Evolutionary conservation across 2,329 filamentous ascomycete genomes (phyloP).

Genomic region (Magnaporthiopsis incrustans): DNA sequence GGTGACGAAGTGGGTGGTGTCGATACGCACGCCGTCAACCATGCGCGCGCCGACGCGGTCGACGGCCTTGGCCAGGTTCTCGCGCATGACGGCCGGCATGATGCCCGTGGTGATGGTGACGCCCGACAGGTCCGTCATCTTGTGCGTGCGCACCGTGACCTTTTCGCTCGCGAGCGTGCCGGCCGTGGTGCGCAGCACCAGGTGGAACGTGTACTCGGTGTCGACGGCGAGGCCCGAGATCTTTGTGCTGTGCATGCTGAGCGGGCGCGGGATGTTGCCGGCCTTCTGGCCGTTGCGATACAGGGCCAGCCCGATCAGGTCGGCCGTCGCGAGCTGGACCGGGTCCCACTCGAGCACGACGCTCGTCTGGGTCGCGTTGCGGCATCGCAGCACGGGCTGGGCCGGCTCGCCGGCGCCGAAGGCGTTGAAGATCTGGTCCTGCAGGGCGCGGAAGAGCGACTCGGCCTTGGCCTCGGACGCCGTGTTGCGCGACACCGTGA

Average conservation of each 20-base stretch:
- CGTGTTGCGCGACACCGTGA: constrained; percentile 84
- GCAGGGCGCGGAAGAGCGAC: constrained; percentile 72
- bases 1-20: constrained; percentile 97
- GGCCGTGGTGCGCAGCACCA: constrained; percentile 83
- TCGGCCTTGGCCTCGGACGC: constrained; percentile 68
- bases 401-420: constrained; percentile 77
- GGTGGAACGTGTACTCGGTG: constrained; percentile 90
- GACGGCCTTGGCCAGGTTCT: constrained; percentile 66
- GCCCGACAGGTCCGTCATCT: constrained; percentile 95
- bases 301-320: constrained; percentile 78
- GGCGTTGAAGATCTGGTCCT: constrained; percentile 76
- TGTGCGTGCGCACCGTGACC: constrained; percentile 82
- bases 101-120: constrained; percentile 91
- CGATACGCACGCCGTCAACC: constrained; percentile 83
- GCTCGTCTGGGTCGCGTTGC: constrained; percentile 97
- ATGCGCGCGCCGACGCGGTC: constrained; percentile 89
- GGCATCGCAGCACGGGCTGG: constrained; percentile 74
- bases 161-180: constrained; percentile 81
- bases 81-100: constrained; percentile 63
- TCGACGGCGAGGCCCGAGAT: constrained; percentile 94
- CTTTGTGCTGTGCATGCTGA: constrained; percentile 89
- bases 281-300: constrained; percentile 97
- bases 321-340: constrained; percentile 84
- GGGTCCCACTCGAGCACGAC: constrained; percentile 98
- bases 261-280: constrained; percentile 81